Evolutionary conservation across 1,139 yeast genomes (phyloP), one percentile per base, ranked within the genome.

Genomic region (Candida mesenterica): DNA sequence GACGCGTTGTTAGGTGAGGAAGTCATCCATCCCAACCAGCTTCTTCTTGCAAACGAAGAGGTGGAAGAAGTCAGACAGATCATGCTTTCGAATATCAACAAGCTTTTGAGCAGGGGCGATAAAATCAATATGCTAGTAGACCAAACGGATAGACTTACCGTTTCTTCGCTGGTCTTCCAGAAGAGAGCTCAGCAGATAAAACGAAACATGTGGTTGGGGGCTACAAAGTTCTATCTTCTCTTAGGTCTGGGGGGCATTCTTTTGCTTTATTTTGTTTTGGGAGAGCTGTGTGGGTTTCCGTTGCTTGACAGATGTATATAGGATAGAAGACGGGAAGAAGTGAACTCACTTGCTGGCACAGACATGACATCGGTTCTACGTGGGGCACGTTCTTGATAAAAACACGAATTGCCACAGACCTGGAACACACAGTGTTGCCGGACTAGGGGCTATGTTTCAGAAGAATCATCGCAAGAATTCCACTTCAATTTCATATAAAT

Each of bases 41-140:
- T 65, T 32, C 56, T 65, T 15, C 45, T 66, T 14, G 74, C 77
- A 2, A 68, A 63, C 34, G 75, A 67, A 41, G 82, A 76, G 36
- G 70, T 75, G 3, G 71, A 66, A 31, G 79, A 75, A 46, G 79
- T 77, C 9, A 57, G 79, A 32, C 73, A 71, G 34, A 60, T 82
- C 33, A 81, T 82, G 88, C 74, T 78, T 50, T 86, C 80, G 41
- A 82, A 82, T 49, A 79, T 82, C 38, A 82, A 77, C 48, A 77
- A 76, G 50, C 65, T 89, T 17, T 65, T 89, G 51, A 80, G 79
- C 50, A 72, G 97, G 38, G 96, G 95, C 9, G 96, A 88, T 50
- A 73, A 86, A 39, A 78, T 89, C 40, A 78, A 79, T 43, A 60
- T 76, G 33, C 68, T 89, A 42, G 95, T 88, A 13, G 85, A 82